These are phyloP conservation scores for Anisodus tanguticus DNA, from an alignment of 257 asterid genomes.

Conservation along the genomic window DNA sequence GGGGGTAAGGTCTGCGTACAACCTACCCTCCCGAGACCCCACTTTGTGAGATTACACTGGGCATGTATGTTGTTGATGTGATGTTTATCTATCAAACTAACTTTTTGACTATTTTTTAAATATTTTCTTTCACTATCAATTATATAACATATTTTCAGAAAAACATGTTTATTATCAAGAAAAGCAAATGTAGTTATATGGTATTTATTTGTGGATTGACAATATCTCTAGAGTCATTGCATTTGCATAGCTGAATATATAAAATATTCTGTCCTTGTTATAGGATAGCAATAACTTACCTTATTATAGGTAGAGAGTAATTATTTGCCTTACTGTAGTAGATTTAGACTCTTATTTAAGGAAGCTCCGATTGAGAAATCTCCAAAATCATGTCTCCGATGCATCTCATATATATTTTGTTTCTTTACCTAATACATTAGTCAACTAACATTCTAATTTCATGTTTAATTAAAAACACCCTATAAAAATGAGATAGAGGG, in stretches of 20 bases:
- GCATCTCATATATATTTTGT: constrained; percentile 5
- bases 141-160: neutral
- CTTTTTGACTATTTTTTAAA: neutral
- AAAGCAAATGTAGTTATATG: constrained; percentile 9
- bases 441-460: neutral
- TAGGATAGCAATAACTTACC: neutral
- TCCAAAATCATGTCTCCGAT: neutral
- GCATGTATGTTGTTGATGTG: neutral
- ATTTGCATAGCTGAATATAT: neutral
- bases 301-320: neutral
- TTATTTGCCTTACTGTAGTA: neutral
- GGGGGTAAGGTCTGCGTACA: too few species aligned
- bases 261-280: neutral
- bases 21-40: too few species aligned
- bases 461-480: neutral
- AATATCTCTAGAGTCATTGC: neutral
- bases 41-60: too few species aligned
- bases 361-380: neutral
- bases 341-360: neutral
- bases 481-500: neutral
- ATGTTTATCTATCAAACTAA: constrained; percentile 24
- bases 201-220: neutral
- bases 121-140: neutral
- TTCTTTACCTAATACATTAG: neutral
- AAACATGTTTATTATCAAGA: neutral